These are phyloP conservation scores for Vachellia collinsii DNA, from an alignment of 306 rosid species.

Conservation along the genomic window DNA sequence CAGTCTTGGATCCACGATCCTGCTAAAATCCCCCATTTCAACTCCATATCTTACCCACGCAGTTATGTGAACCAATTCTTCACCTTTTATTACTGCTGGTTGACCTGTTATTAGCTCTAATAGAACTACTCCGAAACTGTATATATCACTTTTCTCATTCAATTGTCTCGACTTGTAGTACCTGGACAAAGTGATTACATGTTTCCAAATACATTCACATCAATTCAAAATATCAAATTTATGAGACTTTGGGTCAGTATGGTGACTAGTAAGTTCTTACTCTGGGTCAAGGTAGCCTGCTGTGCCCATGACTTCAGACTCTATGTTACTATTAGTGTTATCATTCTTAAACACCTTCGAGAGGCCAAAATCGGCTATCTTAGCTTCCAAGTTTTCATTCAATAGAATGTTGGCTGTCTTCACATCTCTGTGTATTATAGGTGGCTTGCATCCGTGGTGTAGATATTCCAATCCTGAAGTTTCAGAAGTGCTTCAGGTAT, in stretches of 20 bases:
- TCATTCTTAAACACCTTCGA: constrained; percentile 55
- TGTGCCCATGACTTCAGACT: constrained; percentile 56
- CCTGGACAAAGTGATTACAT: constrained; percentile 41
- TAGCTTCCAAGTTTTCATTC: constrained; percentile 69
- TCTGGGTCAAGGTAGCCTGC: constrained; percentile 80
- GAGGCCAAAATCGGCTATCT: constrained; percentile 81
- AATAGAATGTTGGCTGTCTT: constrained; percentile 73
- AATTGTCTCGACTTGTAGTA: constrained; percentile 44
- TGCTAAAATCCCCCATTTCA: constrained; percentile 37
- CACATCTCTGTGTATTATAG: constrained; percentile 51
- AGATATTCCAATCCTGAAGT: constrained; percentile 20
- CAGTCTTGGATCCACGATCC: constrained; percentile 52
- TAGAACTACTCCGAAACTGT: constrained; percentile 66
- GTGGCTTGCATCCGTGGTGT: constrained; percentile 34
- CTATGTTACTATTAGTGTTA: constrained; percentile 26
- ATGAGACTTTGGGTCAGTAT: not conserved
- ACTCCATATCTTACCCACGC: constrained; percentile 48
- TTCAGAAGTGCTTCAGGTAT: not conserved
- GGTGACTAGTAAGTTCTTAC: constrained; percentile 39
- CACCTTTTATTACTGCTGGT: constrained; percentile 55
- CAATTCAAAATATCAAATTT: too few relatives aligned
- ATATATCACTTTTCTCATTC: constrained; percentile 70
- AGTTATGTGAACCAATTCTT: constrained; percentile 44
- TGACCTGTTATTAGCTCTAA: constrained; percentile 62
- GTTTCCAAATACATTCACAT: not conserved